phyloP scores from a whole-genome alignment of 441 rosid species.

The Jatropha multifida region DNA sequence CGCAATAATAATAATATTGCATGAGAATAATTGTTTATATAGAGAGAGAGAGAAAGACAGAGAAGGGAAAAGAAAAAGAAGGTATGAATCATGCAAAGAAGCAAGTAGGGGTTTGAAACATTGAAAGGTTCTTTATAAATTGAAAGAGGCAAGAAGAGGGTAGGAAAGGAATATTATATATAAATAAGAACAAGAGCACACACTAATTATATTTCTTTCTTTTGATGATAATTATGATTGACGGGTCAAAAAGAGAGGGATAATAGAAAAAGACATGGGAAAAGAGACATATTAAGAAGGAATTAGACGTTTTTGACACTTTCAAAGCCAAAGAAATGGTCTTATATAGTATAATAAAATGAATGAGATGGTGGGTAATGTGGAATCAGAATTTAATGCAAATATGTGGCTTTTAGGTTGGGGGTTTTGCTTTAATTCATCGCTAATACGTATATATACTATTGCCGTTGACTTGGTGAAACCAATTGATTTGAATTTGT shows the following conservation, averaged over 20 bases:
- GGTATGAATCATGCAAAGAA: slow-evolving; percentile 13
- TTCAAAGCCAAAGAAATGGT: slow-evolving; percentile 32
- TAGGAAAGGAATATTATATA: neutral
- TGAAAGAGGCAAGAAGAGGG: neutral
- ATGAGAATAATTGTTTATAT: neutral
- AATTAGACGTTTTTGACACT: slow-evolving; percentile 17
- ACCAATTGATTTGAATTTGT: too few relatives aligned
- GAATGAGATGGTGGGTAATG: too few relatives aligned
- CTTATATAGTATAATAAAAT: neutral
- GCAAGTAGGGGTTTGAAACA: neutral
- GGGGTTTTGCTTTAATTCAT: too few relatives aligned
- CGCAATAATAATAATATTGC: slow-evolving; percentile 1
- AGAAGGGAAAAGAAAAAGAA: neutral
- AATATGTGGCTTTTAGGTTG: too few relatives aligned
- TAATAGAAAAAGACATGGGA: neutral
- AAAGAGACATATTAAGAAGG: neutral
- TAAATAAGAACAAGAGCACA: neutral
- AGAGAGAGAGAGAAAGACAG: neutral
- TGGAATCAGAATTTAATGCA: too few relatives aligned
- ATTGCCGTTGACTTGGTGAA: too few relatives aligned
- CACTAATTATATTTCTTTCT: neutral
- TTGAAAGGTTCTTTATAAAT: neutral
- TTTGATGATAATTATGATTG: neutral
- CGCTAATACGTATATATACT: too few relatives aligned
- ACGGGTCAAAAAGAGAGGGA: slow-evolving; percentile 22